Evolutionary conservation across 2,329 filamentous ascomycete species (phyloP).

Genomic region (Cyclaneusma minus): DNA sequence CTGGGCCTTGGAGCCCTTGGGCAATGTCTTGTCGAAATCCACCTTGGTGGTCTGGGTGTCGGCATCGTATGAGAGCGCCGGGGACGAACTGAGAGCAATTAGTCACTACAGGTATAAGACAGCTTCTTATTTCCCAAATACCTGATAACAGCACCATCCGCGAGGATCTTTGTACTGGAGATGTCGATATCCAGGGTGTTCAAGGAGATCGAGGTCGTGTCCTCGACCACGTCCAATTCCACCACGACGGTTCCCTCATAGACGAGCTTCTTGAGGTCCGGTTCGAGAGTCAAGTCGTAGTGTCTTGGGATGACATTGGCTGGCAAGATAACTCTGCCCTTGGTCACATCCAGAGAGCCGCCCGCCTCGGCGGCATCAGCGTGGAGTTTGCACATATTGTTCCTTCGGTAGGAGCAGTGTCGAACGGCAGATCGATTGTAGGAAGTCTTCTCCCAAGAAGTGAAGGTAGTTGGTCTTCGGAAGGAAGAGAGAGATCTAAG

Average conservation of each 20-base stretch:
- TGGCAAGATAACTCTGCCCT: constrained; percentile 71
- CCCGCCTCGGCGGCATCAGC: constrained; percentile 37
- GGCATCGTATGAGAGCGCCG: constrained; percentile 58
- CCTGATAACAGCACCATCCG: constrained; percentile 37
- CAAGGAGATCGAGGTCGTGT: constrained; percentile 71
- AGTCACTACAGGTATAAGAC: constrained; percentile 3
- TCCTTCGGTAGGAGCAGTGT: constrained; percentile 61
- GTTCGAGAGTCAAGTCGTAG: constrained; percentile 84
- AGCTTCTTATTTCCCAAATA: too few relatives aligned
- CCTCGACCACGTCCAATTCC: constrained; percentile 73
- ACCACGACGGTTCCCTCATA: constrained; percentile 77
- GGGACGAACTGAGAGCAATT: constrained; percentile 38
- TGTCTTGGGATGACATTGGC: constrained; percentile 84
- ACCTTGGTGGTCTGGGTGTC: constrained; percentile 71
- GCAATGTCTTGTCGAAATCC: constrained; percentile 57
- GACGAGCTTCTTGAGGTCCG: constrained; percentile 73
- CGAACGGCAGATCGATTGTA: constrained; percentile 21
- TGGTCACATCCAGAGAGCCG: constrained; percentile 41
- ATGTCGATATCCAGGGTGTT: constrained; percentile 83
- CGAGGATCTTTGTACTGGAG: constrained; percentile 52
- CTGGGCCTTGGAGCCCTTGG: constrained; percentile 62
- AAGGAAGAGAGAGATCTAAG: constrained; percentile 10
- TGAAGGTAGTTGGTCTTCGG: constrained; percentile 11
- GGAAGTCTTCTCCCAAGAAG: constrained; percentile 7
- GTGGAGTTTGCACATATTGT: constrained; percentile 52